Evolutionary conservation across 768 basidiomycete genomes (phyloP), one percentile per base, ranked within the genome.

Genomic region (Boletus huronensis): DNA sequence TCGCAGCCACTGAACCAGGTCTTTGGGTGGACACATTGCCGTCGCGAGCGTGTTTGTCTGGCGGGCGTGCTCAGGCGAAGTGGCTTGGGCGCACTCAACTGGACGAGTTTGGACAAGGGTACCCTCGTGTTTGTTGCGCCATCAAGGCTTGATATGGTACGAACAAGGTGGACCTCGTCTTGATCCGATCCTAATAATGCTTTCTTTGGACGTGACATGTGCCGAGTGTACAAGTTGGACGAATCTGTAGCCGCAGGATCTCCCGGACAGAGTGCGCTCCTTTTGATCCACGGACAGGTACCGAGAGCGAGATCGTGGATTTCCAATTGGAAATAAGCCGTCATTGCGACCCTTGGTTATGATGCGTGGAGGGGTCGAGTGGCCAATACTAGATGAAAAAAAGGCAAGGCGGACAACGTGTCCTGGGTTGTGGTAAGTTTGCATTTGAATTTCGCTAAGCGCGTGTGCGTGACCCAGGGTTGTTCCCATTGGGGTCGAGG

Each of bases 391-490:
- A 21, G 39, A 19, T n/a, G 28, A 35, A 14, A 38, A 38, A 42
- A 47, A 21, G 61, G 38, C 39, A 23, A 40, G 23, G 26, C 38
- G 39, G 42, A 32, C 46, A 62, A 63, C 57, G 61, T 63, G 61
- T 62, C 9, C 17, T 21, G 5, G 34, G 28, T 51, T 19, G 17
- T 23, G 61, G 41, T 51, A 41, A 55, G 42, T 50, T 53, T 52
- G 7, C 39, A 51, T 46, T 60, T 44, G 48, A 47, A 54, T 50
- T 28, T 59, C 32, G 41, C 45, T 38, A 54, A 54, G 48, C 48
- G 25, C 8, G 16, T 9, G 40, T 31, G 48, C 26, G 49, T 50
- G 28, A 16, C 9, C 10, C 42, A 48, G 43, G 60, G 50, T 28
- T 45, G 47, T 32, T 44, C 19, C 10, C 25, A 3, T 36, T 29